Evolutionary conservation across 2,329 filamentous ascomycete genomes (phyloP).

Genomic region (Ophiocordyceps robertsii): DNA sequence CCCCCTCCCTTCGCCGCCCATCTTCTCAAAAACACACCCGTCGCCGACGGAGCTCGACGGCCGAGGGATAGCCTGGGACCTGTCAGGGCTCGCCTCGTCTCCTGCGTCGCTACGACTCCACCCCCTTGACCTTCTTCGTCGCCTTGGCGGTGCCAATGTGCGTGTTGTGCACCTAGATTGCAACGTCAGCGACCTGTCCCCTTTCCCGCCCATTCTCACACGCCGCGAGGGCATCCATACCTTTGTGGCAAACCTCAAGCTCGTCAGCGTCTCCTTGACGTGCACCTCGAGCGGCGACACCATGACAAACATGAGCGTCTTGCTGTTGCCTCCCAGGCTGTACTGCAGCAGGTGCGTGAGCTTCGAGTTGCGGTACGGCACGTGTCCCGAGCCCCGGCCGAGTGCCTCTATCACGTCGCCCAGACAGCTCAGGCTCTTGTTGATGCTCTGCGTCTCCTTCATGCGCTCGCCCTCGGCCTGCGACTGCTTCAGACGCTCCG

Average conservation of each 20-base stretch:
- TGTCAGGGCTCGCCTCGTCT: not conserved
- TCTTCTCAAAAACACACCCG: no score
- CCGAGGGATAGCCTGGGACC: no score
- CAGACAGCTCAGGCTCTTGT: conserved; percentile 81
- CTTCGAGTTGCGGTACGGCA: conserved; percentile 95
- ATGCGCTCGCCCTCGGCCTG: conserved; percentile 75
- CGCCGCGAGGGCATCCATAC: conserved; percentile 28
- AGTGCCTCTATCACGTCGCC: conserved; percentile 91
- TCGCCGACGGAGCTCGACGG: no score
- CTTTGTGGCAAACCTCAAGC: conserved; percentile 91
- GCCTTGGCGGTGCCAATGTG: conserved; percentile 83
- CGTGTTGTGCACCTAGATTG: conserved; percentile 61
- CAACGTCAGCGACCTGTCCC: not conserved
- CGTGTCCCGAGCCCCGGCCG: conserved; percentile 69
- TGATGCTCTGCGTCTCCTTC: conserved; percentile 95
- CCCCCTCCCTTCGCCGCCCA: no score
- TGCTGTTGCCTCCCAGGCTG: conserved; percentile 85
- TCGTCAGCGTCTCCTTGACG: conserved; percentile 84
- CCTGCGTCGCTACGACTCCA: conserved; percentile 13
- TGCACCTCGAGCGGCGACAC: conserved; percentile 84
- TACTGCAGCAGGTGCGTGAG: conserved; percentile 92
- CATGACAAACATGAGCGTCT: conserved; percentile 99
- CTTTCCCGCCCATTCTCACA: not conserved
- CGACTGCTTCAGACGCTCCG: conserved; percentile 78
- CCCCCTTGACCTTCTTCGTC: conserved; percentile 43